These are phyloP conservation scores for Hypoxylon sp. DNA, from an alignment of 2,329 filamentous ascomycete species.

Conservation along the genomic window DNA sequence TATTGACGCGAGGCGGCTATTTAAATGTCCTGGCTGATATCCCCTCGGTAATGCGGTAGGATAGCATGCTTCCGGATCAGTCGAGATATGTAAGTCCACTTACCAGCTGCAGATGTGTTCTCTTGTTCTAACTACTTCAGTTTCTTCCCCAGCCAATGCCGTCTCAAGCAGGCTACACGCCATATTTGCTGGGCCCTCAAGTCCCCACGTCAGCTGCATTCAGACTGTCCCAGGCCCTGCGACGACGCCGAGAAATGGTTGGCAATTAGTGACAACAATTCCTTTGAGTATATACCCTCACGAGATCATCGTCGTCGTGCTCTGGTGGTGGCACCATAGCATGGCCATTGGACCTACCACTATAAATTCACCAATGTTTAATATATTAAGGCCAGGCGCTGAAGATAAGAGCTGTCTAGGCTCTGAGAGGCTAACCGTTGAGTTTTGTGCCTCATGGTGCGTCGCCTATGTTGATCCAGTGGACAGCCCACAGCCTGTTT, in stretches of 20 bases:
- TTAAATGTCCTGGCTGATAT: constrained; percentile 51
- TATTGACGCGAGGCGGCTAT: constrained; percentile 56
- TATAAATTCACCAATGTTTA: neutral
- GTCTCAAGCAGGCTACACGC: neutral
- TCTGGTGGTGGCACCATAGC: neutral
- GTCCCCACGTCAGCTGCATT: neutral
- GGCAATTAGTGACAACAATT: neutral
- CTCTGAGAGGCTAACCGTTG: neutral
- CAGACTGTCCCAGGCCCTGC: neutral
- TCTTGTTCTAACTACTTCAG: neutral
- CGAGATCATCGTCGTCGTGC: neutral
- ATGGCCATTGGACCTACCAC: neutral
- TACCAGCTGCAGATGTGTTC: neutral
- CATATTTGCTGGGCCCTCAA: neutral
- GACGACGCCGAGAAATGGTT: neutral
- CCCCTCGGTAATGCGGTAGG: constrained; percentile 39
- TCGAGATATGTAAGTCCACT: neutral
- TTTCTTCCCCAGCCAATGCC: neutral
- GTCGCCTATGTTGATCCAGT: neutral
- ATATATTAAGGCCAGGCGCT: neutral
- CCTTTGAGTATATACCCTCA: neutral
- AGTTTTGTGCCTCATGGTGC: neutral
- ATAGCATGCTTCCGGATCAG: constrained; percentile 2
- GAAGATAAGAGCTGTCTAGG: neutral
- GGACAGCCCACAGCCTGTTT: neutral